Conservation (phyloP, 805 yeast species). For the Candida arabinofermentans region DNA sequence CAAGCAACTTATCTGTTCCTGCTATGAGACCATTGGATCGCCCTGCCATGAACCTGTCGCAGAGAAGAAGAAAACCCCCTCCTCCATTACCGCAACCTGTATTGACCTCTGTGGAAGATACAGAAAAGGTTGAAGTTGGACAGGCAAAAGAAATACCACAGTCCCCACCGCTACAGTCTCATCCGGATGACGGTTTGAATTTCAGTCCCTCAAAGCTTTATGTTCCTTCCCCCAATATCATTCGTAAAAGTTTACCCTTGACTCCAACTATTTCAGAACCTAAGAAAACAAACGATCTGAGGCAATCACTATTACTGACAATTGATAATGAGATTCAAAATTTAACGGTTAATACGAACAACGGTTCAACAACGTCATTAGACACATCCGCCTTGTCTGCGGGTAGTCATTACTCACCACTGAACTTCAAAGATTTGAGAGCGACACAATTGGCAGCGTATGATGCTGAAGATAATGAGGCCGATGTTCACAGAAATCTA, state of each 20-base stretch:
- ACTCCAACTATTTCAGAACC: background rate
- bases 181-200: background rate
- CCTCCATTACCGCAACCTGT: background rate
- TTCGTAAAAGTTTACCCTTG: background rate
- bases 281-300: background rate
- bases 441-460: background rate
- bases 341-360: background rate
- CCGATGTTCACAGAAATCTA: conserved; percentile 4
- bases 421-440: background rate
- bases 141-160: conserved; percentile 6
- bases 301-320: background rate
- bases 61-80: conserved; percentile 17
- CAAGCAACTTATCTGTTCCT: background rate
- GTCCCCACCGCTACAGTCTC: background rate
- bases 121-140: too few relatives aligned
- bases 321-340: conserved; percentile 9
- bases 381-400: background rate
- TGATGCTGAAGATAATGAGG: background rate
- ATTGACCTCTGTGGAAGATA: too few relatives aligned
- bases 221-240: background rate
- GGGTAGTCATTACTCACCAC: conserved; percentile 1
- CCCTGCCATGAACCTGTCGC: conserved; percentile 12
- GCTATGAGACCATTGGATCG: background rate
- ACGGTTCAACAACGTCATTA: background rate
- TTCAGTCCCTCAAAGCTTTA: conserved; percentile 1